Evolutionary conservation across 179 eudicot genomes (phyloP), one percentile per base, ranked within the genome.

Genomic region (Amaranthus tricolor): DNA sequence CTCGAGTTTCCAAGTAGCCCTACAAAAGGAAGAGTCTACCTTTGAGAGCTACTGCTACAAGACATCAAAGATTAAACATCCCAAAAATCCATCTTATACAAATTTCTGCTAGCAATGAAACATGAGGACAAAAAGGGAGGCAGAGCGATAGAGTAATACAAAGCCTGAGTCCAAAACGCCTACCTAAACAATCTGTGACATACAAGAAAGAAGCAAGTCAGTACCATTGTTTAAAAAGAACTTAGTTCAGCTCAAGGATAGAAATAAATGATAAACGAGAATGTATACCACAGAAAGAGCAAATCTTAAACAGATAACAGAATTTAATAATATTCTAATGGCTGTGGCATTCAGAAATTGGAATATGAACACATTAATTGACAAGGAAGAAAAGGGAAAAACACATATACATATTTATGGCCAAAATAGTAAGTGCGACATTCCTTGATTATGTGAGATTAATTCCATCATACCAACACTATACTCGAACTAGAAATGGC

Each of bases 91-190:
- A 63, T 9, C 16, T 45, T 55, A 76, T 48, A 53, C 40, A 76
- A 51, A 12, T 17, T 15, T 72, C 66, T 44, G 61, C 71, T 62
- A 53, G 21, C 59, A 40, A 48, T 8, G 51, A 19, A 53, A 72
- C 15, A 19, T 9, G 43, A 52, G 21, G 47, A 55, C 54, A 43
- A 77, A 69, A 53, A 57, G 15, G 54, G 16, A 47, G 4, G 63
- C 43, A 47, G 7, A 19, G 50, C 21, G 44, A 57, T 13, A 60
- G 57, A 66, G 9, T 19, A 74, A 54, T 77, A 81, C 93, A 52
- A 83, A 95, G 84, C 87, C 80, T 88, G 72, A 98, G 98, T 57
- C 98, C 98, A 81, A 91, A 86, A 68, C 98, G 91, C 81, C 99
- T 86, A 76, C 98, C 98, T 88, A 93, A 86, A 87, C 99, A 96